Percentiles rank a stretch among this genome's conserved stretches.
Evolutionary conservation across 2,329 filamentous ascomycete species (phyloP).

Genomic region (Alternaria sp.): DNA sequence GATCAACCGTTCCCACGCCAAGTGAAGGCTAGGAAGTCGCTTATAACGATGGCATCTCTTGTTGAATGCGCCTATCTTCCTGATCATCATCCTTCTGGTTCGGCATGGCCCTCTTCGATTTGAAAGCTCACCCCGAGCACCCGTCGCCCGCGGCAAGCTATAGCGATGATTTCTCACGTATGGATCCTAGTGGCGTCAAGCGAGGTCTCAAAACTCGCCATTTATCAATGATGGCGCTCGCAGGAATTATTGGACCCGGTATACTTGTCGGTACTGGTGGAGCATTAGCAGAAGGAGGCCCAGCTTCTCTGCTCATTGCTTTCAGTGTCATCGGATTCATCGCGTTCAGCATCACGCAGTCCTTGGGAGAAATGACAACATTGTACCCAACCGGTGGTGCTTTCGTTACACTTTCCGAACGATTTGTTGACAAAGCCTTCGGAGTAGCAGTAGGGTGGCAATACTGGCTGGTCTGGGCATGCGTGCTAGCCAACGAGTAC

Average conservation of each 20-base stretch:
- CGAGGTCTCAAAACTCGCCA: constrained; percentile 74
- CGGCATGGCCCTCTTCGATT: constrained; percentile 34
- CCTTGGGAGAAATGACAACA: constrained; percentile 76
- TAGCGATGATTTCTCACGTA: constrained; percentile 42
- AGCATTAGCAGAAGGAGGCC: constrained; percentile 72
- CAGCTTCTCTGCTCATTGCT: constrained; percentile 75
- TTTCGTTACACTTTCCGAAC: constrained; percentile 74
- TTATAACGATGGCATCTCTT: constrained; percentile 19
- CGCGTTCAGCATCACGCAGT: constrained; percentile 74
- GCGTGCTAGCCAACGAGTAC: constrained; percentile 74
- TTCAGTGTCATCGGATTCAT: constrained; percentile 78
- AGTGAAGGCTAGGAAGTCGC: constrained; percentile 19
- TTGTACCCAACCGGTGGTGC: constrained; percentile 75
- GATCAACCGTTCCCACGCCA: constrained; percentile 18
- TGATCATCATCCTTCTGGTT: constrained; percentile 4
- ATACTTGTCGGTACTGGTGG: constrained; percentile 76
- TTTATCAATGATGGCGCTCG: constrained; percentile 64
- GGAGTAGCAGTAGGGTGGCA: constrained; percentile 45
- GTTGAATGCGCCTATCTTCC: background rate
- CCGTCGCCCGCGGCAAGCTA: constrained; percentile 32
- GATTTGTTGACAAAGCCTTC: constrained; percentile 58
- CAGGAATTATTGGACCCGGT: constrained; percentile 71
- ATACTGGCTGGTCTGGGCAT: constrained; percentile 66
- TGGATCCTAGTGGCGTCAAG: constrained; percentile 71
- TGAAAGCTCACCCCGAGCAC: constrained; percentile 27